Evolutionary conservation across 2,329 filamentous ascomycete species (phyloP).

Genomic region (Neobulgaria alba): DNA sequence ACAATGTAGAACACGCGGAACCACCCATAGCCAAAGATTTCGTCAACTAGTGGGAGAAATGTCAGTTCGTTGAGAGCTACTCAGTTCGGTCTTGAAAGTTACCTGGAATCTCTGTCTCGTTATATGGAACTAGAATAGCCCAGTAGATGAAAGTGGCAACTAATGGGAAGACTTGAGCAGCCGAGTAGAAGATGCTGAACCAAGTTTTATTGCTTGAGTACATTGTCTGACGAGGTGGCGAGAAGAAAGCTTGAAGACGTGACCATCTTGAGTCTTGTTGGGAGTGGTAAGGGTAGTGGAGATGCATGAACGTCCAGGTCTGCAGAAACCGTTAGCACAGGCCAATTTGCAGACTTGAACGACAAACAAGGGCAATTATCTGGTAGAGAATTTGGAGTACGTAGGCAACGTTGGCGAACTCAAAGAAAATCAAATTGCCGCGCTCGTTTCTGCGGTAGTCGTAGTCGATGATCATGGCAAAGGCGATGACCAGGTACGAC

Average conservation of each 20-base stretch:
- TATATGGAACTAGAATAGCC: constrained; percentile 24
- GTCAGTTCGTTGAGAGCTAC: constrained; percentile 6
- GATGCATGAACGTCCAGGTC: constrained; percentile 29
- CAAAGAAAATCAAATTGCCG: constrained; percentile 21
- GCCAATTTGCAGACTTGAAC: not conserved
- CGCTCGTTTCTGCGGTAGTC: constrained; percentile 16
- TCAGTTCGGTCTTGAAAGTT: no score
- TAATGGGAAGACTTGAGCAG: constrained; percentile 23
- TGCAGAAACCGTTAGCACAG: constrained; percentile 7
- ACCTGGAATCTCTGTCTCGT: constrained; percentile 17
- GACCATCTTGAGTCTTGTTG: constrained; percentile 9
- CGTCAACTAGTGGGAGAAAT: constrained; percentile 13
- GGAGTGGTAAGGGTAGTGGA: constrained; percentile 25
- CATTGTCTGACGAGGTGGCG: constrained; percentile 19
- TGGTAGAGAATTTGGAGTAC: constrained; percentile 25
- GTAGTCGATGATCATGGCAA: constrained; percentile 20
- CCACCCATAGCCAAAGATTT: constrained; percentile 18
- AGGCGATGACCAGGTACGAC: constrained; percentile 18
- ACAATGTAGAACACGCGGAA: constrained; percentile 21
- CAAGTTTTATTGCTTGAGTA: constrained; percentile 19
- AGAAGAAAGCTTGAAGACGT: constrained; percentile 19
- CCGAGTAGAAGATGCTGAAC: constrained; percentile 29
- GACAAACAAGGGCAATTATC: constrained; percentile 25
- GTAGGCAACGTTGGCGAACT: constrained; percentile 26
- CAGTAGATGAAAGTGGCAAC: constrained; percentile 26